Evolutionary conservation across 768 basidiomycete species (phyloP), one percentile per base, ranked within the genome.

Genomic region (Leccinum barrowsii): DNA sequence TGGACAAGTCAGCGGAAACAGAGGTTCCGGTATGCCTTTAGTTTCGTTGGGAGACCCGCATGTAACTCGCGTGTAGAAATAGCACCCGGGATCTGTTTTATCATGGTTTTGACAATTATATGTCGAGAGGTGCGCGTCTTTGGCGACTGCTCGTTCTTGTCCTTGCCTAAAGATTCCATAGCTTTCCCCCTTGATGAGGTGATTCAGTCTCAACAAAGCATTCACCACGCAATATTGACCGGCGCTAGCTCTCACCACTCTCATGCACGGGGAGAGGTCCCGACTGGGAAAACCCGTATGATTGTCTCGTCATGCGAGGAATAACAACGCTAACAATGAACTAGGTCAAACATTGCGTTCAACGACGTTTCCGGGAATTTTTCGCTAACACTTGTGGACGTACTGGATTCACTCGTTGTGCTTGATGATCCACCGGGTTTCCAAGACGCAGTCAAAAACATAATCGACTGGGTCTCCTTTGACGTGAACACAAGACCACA

Each of bases 331-430:
- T 59, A 57, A 67, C 62, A 24, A 46, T 55, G 49, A 58, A 51
- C 59, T 46, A 85, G 87, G 24, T 76, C 81, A 51, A 93, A 98
- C 63, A 78, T 85, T 62, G 91, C 85, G 2, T 74, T 85, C 30
- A 98, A 98, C 68, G 96, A 98, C 67, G 94, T 99, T 59, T 86
- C 90, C 24, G 94, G 95, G 44, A 97, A 98, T 73, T 97, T 89
- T 72, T 94, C 92, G 21, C 72, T 93, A 13, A 93, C 91, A 0
- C 79, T 93, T 7, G 79, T 92, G 49, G 90, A 92, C 62, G 85
- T 89, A 2, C 76, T 98, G 51, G 95, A 97, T 66, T 89, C 94
- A 0, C 75, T 99, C 8, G 87, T 95, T n/a, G 82, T 98, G n/a
- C 80, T 95, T 34, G 81, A 85, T 63, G 91, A 95, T 67, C 82